Base-by-base conservation (phyloP, 805 yeast species). In the Isabelozyma rhagii region DNA sequence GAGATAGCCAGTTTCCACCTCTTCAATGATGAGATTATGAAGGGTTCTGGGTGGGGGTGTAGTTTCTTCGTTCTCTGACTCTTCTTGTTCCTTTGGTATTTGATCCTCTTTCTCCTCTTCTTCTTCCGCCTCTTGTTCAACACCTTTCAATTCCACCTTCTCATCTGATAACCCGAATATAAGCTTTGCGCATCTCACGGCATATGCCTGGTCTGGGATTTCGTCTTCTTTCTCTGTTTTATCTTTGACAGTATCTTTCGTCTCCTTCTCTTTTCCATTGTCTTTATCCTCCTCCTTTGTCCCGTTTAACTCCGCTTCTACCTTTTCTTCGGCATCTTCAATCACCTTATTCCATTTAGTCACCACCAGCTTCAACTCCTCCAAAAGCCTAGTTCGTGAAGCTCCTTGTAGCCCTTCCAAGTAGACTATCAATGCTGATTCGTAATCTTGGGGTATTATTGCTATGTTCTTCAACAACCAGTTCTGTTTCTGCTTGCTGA, bases 401-500 rank as follows among this genome's bases (percentile, higher is more conserved):
- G 87, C 89, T 1, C 96, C 96, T 63, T 85, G 86, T 27, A 88
- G 61, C 0, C 86, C 86, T 15, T 68, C 74, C 15, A 87, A 61
- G 57, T 88, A 88, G 5, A 60, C 61, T 11, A 71, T 52, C 50
- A 88, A 64, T 27, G 80, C 78, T 1, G 61, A 66, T 46, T 78
- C 82, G 59, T 85, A 87, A 8, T 72, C 68, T 0, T 68, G 70
- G 2, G 84, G 86, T 18, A 84, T 80, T 21, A 57, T 53, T 45
- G 69, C 74, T 31, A 86, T 66, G 62, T 88, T 83, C 59, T 82
- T 83, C 54, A 89, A 68, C 41, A 89, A 76, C 96, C 96, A 89
- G 61, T 88, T 88, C 66, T 89, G 96, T 55, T 89, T 88, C 71
- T 85, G 92, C 60, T 89, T 89, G 51, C 90, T 84, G 64, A 89